Base-by-base conservation (phyloP, 192 early-diverging fungal species). In the Chytriomyces confervae region DNA sequence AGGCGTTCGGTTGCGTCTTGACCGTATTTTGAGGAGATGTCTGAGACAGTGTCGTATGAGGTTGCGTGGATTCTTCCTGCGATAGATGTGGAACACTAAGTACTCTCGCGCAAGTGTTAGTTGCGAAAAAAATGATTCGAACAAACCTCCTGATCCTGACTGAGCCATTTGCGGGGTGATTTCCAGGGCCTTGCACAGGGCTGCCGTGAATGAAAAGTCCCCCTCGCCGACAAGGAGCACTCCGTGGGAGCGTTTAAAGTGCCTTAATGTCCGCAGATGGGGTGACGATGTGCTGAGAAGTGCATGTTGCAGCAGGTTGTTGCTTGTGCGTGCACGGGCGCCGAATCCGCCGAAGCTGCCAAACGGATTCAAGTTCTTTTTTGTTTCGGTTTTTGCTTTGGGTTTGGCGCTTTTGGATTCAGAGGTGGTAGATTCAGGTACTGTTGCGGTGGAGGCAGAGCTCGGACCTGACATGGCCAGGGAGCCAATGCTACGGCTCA, bases 181-280 rank as follows among this genome's bases (percentile, higher is more conserved):
- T 11, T 61, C 72, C 10, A 86, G 48, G 63, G 77, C 65, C 2
- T 53, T 60, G 18, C 71, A 57, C 47, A 86, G 79, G 24, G 85
- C 82, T 16, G 8, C 53, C 7, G 80, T 69, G 63, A 84, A 86
- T 24, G 78, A 69, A 65, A 86, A 86, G 72, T 86, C 85, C 51
- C 82, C 85, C 66, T 86, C 85, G 49, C 85, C 85, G 47, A 86
- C 74, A 9, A 86, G 78, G 23, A 86, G 75, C 18, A 86, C 80
- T n/a, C 75, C 61, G 47, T 85, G 79, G 61, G 18, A n/a, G 16
- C 9, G 23, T 27, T 27, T 61, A 64, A 71, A 80, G 63, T 57
- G 80, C 7, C 49, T 50, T 5, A 74, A 47, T 29, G 77, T 24
- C 0, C 78, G 82, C 77, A 73, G 27, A 27, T 48, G 50, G 5